phyloP scores from a whole-genome alignment of 2,329 filamentous ascomycete species.

The Claviceps africana region DNA sequence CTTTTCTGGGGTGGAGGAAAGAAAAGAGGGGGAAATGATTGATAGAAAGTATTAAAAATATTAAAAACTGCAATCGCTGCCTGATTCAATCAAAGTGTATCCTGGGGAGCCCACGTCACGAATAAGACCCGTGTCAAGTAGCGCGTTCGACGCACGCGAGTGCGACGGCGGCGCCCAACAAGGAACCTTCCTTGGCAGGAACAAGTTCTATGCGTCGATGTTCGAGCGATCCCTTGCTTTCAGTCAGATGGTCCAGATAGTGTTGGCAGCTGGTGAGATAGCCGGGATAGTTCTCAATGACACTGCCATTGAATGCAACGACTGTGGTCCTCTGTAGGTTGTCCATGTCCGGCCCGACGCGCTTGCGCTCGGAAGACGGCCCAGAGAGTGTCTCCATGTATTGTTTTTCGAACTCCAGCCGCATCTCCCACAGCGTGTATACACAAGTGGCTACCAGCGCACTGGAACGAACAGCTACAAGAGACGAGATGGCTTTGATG shows the following conservation, averaged over 20 bases:
- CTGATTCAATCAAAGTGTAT: background rate
- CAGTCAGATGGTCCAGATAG: conserved; percentile 47
- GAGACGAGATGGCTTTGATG: conserved; percentile 37
- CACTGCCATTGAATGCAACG: conserved; percentile 72
- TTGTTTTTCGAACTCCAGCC: conserved; percentile 31
- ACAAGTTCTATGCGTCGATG: conserved; percentile 44
- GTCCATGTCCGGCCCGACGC: conserved; percentile 37
- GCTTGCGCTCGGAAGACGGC: conserved; percentile 22
- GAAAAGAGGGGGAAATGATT: background rate
- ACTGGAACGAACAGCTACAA: conserved; percentile 43
- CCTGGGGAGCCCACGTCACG: background rate
- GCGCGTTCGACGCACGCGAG: conserved; percentile 29
- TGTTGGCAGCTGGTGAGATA: conserved; percentile 50
- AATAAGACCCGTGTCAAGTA: background rate
- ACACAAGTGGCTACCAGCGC: conserved; percentile 45
- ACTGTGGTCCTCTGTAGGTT: conserved; percentile 39
- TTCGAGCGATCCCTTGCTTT: conserved; percentile 18
- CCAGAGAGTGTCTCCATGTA: conserved; percentile 17
- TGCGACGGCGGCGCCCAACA: conserved; percentile 62
- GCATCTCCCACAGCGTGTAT: conserved; percentile 44
- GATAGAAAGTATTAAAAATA: background rate
- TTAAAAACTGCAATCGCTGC: background rate
- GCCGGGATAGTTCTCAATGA: conserved; percentile 63
- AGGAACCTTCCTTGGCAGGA: conserved; percentile 57
- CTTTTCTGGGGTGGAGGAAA: background rate